These are phyloP conservation scores for Candida maris DNA, from an alignment of 805 yeast genomes.

Conservation along the genomic window DNA sequence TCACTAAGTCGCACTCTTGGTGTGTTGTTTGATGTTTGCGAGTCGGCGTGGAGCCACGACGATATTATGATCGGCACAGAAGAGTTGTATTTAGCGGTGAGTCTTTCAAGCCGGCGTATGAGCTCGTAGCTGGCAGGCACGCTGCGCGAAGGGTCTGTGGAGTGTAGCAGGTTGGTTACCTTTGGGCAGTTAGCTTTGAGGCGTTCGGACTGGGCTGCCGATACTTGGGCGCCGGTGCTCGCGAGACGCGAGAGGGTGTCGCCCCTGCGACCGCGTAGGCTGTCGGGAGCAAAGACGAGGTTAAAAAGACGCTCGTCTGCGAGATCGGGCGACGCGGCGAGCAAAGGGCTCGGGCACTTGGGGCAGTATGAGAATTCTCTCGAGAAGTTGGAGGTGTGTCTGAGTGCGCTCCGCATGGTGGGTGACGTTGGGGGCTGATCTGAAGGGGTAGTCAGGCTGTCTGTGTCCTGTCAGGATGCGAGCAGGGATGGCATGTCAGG, in stretches of 20 bases:
- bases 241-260: background rate
- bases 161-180: constrained; percentile 13
- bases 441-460: too few species aligned
- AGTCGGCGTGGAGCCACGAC: constrained; percentile 16
- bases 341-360: constrained; percentile 7
- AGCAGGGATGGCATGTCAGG: too few species aligned
- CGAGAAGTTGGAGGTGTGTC: constrained; percentile 8
- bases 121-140: constrained; percentile 14
- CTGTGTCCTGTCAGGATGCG: too few species aligned
- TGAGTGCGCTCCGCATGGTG: constrained; percentile 20
- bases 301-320: constrained; percentile 2
- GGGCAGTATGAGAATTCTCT: constrained; percentile 10
- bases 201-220: constrained; percentile 26
- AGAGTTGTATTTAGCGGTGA: constrained; percentile 21
- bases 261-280: background rate
- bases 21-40: background rate
- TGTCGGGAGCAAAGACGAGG: constrained; percentile 1
- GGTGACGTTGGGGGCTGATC: too few species aligned
- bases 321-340: constrained; percentile 1
- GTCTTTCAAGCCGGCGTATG: constrained; percentile 18
- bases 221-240: constrained; percentile 5
- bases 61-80: constrained; percentile 23
- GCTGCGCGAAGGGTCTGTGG: background rate
- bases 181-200: constrained; percentile 15
- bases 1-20: constrained; percentile 11